phyloP scores from a whole-genome alignment of 179 eudicot species.

The Amaranthus tricolor region DNA sequence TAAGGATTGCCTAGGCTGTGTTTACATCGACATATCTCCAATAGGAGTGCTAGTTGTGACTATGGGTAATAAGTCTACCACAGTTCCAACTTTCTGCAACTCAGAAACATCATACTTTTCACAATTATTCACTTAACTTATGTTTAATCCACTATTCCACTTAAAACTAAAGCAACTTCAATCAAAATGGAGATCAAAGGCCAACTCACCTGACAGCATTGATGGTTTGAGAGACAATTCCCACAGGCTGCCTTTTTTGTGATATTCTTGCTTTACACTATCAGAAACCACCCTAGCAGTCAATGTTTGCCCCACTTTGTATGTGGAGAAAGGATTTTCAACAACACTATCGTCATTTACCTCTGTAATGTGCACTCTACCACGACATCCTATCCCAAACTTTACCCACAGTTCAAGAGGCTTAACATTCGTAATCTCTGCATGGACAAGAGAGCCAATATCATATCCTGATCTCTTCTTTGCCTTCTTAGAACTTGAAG shows the following conservation, averaged over 20 bases:
- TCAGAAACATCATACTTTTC: neutral
- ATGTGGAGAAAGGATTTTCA: conserved; percentile 62
- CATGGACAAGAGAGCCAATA: conserved; percentile 75
- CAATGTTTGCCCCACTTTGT: conserved; percentile 74
- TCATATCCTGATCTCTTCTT: conserved; percentile 65
- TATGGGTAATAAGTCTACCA: too few species aligned
- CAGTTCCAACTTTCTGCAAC: neutral
- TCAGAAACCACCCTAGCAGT: conserved; percentile 71
- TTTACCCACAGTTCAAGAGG: conserved; percentile 82
- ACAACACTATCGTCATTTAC: conserved; percentile 49
- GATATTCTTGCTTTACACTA: conserved; percentile 36
- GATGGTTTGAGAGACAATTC: conserved; percentile 83
- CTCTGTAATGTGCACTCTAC: conserved; percentile 90
- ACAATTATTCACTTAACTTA: neutral
- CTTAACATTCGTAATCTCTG: conserved; percentile 84
- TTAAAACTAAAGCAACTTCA: neutral
- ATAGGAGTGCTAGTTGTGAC: neutral
- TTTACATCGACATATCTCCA: neutral
- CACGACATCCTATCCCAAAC: conserved; percentile 79
- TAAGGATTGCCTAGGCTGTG: neutral
- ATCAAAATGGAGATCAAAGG: neutral
- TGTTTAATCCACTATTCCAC: neutral
- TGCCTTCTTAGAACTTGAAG: conserved; percentile 72
- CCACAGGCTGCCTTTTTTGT: conserved; percentile 50
- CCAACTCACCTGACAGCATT: conserved; percentile 50